These are phyloP conservation scores for Dryas alaskensis DNA, from an alignment of 306 rosid genomes.

Conservation along the genomic window DNA sequence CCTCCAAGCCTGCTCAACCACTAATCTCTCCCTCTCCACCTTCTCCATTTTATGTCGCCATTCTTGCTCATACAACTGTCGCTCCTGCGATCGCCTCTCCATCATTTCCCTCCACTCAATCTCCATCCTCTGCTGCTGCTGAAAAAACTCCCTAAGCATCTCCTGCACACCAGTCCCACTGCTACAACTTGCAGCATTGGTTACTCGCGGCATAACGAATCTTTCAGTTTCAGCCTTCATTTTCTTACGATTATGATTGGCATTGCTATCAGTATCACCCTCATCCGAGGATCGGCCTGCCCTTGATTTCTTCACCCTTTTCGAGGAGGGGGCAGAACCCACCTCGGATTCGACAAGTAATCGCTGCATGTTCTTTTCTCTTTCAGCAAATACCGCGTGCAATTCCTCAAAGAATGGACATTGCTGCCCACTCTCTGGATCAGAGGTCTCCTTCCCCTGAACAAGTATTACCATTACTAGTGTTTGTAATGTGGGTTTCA, in stretches of 20 bases:
- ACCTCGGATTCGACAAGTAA: constrained; percentile 62
- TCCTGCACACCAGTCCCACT: constrained; percentile 39
- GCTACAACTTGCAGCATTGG: constrained; percentile 22
- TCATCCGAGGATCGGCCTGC: constrained; percentile 60
- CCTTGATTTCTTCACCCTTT: constrained; percentile 48
- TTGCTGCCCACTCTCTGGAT: constrained; percentile 62
- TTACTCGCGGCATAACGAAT: constrained; percentile 27
- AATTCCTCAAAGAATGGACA: constrained; percentile 88
- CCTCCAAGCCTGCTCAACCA: constrained; percentile 75
- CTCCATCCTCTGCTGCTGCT: constrained; percentile 78
- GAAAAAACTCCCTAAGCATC: constrained; percentile 63
- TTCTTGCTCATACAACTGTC: constrained; percentile 70
- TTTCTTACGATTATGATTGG: constrained; percentile 49
- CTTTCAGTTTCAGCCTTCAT: constrained; percentile 48
- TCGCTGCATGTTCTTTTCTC: constrained; percentile 66
- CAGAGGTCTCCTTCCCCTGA: constrained; percentile 90
- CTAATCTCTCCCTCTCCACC: constrained; percentile 75
- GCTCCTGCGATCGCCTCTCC: constrained; percentile 59
- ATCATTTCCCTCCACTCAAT: constrained; percentile 83
- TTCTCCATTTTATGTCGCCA: constrained; percentile 78
- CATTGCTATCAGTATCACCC: constrained; percentile 49
- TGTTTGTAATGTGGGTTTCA: not conserved
- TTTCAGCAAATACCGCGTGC: constrained; percentile 65
- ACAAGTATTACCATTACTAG: not conserved
- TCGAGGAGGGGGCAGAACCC: constrained; percentile 49